These are phyloP conservation scores for Arthrocladium fulminans DNA, from an alignment of 2,329 filamentous ascomycete species.

Conservation along the genomic window DNA sequence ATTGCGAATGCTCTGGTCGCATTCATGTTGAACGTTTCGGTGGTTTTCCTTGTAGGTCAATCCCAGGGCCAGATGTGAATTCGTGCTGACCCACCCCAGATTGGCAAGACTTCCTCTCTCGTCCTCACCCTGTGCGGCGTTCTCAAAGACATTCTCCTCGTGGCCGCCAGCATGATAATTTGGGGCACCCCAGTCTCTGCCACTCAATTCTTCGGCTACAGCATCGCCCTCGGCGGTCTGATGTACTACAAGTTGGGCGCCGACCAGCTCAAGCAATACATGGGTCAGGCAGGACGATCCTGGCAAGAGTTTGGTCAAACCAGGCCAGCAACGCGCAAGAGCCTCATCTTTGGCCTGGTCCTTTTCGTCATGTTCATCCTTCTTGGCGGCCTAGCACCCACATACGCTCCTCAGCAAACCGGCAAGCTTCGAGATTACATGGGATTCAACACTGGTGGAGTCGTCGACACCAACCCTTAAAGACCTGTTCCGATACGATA, in stretches of 20 bases:
- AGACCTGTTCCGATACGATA: background rate
- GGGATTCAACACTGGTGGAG: background rate
- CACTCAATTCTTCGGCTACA: slow-evolving; percentile 70
- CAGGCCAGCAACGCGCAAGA: slow-evolving; percentile 68
- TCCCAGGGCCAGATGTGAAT: background rate
- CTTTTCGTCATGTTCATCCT: slow-evolving; percentile 60
- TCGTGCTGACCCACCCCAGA: slow-evolving; percentile 41
- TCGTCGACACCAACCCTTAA: background rate
- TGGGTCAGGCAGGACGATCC: slow-evolving; percentile 60
- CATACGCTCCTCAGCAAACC: slow-evolving; percentile 28
- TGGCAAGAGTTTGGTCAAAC: slow-evolving; percentile 80
- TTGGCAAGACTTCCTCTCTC: slow-evolving; percentile 77
- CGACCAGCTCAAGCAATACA: slow-evolving; percentile 74
- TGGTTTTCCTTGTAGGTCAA: slow-evolving; percentile 68
- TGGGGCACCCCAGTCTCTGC: slow-evolving; percentile 63
- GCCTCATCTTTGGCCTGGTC: slow-evolving; percentile 58
- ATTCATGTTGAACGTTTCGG: slow-evolving; percentile 72
- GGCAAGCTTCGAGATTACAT: slow-evolving; percentile 20
- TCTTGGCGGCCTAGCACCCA: slow-evolving; percentile 57
- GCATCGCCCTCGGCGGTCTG: slow-evolving; percentile 57
- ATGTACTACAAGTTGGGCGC: slow-evolving; percentile 60
- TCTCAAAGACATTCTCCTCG: slow-evolving; percentile 78
- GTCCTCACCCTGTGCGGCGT: slow-evolving; percentile 80
- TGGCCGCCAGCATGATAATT: slow-evolving; percentile 65
- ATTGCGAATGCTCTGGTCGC: slow-evolving; percentile 68